These are phyloP conservation scores for Phytopythium montanum DNA, from an alignment of 352 stramenopile genomes.

Conservation along the genomic window DNA sequence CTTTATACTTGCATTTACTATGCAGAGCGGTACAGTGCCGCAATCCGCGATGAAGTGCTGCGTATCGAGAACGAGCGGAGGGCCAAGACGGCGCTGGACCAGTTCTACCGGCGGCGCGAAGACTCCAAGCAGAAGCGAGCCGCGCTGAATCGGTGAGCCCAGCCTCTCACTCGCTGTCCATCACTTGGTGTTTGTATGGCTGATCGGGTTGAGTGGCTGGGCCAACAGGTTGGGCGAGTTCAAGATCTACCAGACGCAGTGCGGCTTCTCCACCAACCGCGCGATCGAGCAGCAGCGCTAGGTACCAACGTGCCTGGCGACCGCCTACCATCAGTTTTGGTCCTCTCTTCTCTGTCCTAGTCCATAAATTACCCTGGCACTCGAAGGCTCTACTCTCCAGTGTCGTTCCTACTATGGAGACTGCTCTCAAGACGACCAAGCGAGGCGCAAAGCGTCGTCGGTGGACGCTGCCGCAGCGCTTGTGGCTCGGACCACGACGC, in stretches of 20 bases:
- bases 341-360: not conserved
- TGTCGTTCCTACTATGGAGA: not conserved
- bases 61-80: conserved; percentile 15
- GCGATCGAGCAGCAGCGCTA: conserved; percentile 4
- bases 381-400: not conserved
- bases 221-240: conserved; percentile 11
- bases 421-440: conserved; percentile 36
- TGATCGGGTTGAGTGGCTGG: not conserved
- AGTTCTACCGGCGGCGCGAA: conserved; percentile 20
- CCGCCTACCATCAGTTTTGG: not conserved
- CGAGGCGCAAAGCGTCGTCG: conserved; percentile 26
- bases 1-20: not conserved
- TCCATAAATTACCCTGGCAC: conserved; percentile 10
- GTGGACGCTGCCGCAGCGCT: conserved; percentile 10
- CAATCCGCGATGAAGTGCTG: conserved; percentile 12
- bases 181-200: not conserved
- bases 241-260: conserved; percentile 19
- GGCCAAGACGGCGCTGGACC: conserved; percentile 15
- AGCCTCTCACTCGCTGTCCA: not conserved
- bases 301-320: too few relatives aligned
- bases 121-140: conserved; percentile 17
- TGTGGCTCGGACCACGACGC: conserved; percentile 29
- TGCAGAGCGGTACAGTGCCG: conserved; percentile 15
- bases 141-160: conserved; percentile 16
- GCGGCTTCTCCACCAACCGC: conserved; percentile 8